phyloP scores from a whole-genome alignment of 768 basidiomycete genomes.

The Galerina sulciceps region DNA sequence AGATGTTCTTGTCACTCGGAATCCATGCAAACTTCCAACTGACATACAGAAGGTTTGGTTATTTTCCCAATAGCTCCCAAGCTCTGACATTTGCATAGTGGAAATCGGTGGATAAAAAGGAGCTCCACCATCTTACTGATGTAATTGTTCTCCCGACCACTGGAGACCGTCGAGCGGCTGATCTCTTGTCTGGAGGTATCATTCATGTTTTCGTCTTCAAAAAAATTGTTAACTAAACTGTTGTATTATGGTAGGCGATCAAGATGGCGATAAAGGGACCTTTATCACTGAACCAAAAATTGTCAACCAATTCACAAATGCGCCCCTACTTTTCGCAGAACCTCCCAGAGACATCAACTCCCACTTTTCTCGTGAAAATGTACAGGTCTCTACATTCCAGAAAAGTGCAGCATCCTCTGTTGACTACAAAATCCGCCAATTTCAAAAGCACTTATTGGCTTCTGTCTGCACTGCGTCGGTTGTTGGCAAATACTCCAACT shows the following conservation, averaged over 20 bases:
- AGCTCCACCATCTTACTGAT: conserved; percentile 53
- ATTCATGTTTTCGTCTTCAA: neutral
- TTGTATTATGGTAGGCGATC: conserved; percentile 52
- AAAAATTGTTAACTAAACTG: neutral
- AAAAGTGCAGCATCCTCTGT: conserved; percentile 23
- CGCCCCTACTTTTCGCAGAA: conserved; percentile 48
- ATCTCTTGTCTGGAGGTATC: conserved; percentile 67
- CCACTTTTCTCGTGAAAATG: conserved; percentile 47
- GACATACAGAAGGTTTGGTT: conserved; percentile 63
- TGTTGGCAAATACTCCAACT: conserved; percentile 59
- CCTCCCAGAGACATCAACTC: conserved; percentile 48
- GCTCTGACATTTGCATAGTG: conserved; percentile 39
- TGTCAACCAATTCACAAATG: conserved; percentile 58
- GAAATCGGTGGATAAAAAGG: conserved; percentile 54
- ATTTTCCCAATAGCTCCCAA: neutral
- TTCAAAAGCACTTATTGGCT: conserved; percentile 57
- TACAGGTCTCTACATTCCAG: conserved; percentile 48
- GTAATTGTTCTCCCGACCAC: conserved; percentile 63
- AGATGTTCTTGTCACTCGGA: conserved; percentile 62
- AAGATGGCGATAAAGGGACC: conserved; percentile 68
- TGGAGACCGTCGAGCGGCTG: conserved; percentile 59
- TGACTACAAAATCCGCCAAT: conserved; percentile 31
- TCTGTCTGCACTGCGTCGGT: conserved; percentile 46
- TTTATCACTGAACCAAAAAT: conserved; percentile 64
- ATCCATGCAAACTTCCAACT: conserved; percentile 74